Conservation (phyloP, 2,329 filamentous ascomycete species). For the Talaromyces funiculosus region DNA sequence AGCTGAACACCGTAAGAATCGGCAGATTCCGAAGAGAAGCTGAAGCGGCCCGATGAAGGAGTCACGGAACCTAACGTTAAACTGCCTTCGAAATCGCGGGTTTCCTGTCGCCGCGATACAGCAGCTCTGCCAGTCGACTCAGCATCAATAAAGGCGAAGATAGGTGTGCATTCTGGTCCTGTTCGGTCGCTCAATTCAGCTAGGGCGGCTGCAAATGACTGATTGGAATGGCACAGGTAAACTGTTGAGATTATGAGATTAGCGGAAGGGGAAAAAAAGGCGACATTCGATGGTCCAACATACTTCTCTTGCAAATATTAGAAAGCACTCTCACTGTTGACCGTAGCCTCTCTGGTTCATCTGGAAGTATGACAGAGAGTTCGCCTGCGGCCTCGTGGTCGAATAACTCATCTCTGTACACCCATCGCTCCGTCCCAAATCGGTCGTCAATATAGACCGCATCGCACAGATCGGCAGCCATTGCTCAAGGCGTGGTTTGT, state of each 20-base stretch:
- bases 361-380: slow-evolving; percentile 20
- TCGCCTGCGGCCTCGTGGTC: background rate
- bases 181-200: slow-evolving; percentile 47
- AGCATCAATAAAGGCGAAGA: slow-evolving; percentile 52
- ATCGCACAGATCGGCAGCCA: slow-evolving; percentile 26
- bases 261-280: background rate
- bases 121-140: slow-evolving; percentile 38
- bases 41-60: slow-evolving; percentile 35
- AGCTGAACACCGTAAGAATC: slow-evolving; percentile 47
- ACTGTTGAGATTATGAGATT: slow-evolving; percentile 32
- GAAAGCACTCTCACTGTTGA: slow-evolving; percentile 47
- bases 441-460: slow-evolving; percentile 45
- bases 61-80: slow-evolving; percentile 25
- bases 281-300: slow-evolving; percentile 17
- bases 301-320: slow-evolving; percentile 50
- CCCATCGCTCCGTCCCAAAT: slow-evolving; percentile 41
- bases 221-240: slow-evolving; percentile 49
- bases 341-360: slow-evolving; percentile 42
- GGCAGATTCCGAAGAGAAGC: slow-evolving; percentile 39
- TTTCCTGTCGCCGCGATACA: slow-evolving; percentile 26
- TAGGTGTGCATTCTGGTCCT: slow-evolving; percentile 46
- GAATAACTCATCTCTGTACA: slow-evolving; percentile 23
- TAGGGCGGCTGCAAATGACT: slow-evolving; percentile 49
- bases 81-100: slow-evolving; percentile 26
- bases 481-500: slow-evolving; percentile 34